A percentile compares a stretch with the other conserved stretches of the same genome.
Conservation (phyloP, 495 filamentous ascomycete genomes). For the Immersiella caudata region DNA sequence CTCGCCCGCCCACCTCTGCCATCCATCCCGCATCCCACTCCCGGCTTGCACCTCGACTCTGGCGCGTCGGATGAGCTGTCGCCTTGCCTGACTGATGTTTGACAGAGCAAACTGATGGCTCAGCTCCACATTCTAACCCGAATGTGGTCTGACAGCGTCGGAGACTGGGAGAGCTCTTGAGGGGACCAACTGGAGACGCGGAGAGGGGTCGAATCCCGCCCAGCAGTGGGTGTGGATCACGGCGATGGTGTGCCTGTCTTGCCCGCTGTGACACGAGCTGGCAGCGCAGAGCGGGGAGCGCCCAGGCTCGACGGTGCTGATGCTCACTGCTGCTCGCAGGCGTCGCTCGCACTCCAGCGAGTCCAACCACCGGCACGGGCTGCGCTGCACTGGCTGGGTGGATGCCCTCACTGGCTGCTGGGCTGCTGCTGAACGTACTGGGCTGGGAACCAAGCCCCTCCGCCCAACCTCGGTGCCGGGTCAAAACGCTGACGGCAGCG, state of each 20-base stretch:
- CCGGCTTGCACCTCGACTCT: conserved; percentile 9
- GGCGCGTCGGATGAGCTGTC: not conserved
- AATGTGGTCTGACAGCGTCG: conserved; percentile 3
- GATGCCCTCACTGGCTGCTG: not conserved
- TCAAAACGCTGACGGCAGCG: conserved; percentile 29
- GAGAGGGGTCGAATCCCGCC: conserved; percentile 8
- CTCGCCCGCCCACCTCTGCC: not conserved
- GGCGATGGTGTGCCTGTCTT: conserved; percentile 13
- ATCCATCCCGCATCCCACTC: not conserved
- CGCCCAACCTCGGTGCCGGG: conserved; percentile 20
- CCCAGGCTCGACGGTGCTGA: conserved; percentile 1
- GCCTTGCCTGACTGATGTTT: not conserved
- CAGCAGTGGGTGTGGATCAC: conserved; percentile 1
- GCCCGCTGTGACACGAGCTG: conserved; percentile 1
- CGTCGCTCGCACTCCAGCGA: not conserved
- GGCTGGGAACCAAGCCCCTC: conserved; percentile 6
- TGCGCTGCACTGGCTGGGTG: not conserved
- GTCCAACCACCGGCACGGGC: conserved; percentile 7
- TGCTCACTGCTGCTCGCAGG: too few species aligned
- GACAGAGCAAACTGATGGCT: not conserved
- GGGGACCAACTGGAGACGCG: not conserved
- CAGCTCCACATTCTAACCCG: not conserved
- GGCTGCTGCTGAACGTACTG: conserved; percentile 3
- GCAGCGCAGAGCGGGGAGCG: conserved; percentile 7
- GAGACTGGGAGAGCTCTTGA: not conserved